Evolutionary conservation across 2,329 filamentous ascomycete species (phyloP).

Genomic region (Trichoderma lentiforme): DNA sequence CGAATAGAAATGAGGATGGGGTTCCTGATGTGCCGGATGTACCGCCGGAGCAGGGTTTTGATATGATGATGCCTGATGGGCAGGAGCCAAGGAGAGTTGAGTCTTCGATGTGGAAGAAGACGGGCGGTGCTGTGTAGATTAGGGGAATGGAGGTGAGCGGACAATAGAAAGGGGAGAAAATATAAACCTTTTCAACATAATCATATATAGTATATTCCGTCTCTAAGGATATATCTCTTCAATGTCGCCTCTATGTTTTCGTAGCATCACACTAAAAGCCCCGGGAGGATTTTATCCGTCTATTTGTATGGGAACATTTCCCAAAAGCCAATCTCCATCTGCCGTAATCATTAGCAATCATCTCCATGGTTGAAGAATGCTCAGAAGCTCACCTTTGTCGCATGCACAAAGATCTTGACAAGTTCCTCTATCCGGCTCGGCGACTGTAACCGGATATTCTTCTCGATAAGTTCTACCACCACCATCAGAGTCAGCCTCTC

Average conservation of each 20-base stretch:
- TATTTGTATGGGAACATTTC: constrained; percentile 47
- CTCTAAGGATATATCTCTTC: not conserved
- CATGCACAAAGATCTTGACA: constrained; percentile 78
- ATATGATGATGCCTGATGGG: constrained; percentile 50
- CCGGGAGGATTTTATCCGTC: not conserved
- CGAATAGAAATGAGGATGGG: constrained; percentile 24
- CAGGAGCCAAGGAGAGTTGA: constrained; percentile 45
- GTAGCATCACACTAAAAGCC: not conserved
- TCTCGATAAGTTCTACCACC: constrained; percentile 66
- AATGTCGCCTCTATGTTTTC: not conserved
- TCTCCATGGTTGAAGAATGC: too few relatives aligned
- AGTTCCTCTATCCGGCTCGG: constrained; percentile 75
- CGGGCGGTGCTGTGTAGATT: not conserved
- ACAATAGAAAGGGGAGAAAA: not conserved
- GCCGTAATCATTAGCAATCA: not conserved
- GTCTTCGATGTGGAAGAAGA: constrained; percentile 6
- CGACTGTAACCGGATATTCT: constrained; percentile 69
- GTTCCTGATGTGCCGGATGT: constrained; percentile 41
- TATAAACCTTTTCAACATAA: not conserved
- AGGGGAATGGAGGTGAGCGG: not conserved
- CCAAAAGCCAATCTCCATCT: constrained; percentile 57
- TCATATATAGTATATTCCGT: not conserved
- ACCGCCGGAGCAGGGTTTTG: constrained; percentile 45
- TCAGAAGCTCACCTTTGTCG: constrained; percentile 63
- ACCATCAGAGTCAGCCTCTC: not conserved